Percentiles rank a stretch among this genome's conserved stretches.
Evolutionary conservation across 352 stramenopile genomes (phyloP).

Genomic region (Phytophthora cajani): DNA sequence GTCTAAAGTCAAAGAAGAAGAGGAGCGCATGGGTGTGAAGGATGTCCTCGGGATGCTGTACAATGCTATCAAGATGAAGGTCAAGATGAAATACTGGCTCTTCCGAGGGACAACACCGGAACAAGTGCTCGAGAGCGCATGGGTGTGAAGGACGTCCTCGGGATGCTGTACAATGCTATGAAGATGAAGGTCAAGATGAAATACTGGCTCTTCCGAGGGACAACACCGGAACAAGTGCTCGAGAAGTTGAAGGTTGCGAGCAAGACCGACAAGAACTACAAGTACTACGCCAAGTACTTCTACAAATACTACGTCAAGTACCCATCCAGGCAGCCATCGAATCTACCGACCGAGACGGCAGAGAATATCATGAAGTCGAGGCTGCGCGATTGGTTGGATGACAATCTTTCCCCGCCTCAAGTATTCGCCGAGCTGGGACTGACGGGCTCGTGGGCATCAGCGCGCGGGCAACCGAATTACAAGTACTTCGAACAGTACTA

Average conservation of each 20-base stretch:
- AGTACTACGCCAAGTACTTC: constrained; percentile 32
- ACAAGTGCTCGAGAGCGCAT: too few relatives aligned
- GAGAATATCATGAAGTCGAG: constrained; percentile 22
- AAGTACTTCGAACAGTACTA: constrained; percentile 20
- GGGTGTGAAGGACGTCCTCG: background rate
- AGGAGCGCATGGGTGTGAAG: constrained; percentile 4
- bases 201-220: constrained; percentile 11
- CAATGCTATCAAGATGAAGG: constrained; percentile 15
- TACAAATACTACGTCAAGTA: constrained; percentile 31
- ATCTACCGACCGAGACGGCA: constrained; percentile 5
- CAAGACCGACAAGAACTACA: constrained; percentile 24
- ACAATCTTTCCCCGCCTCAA: constrained; percentile 16
- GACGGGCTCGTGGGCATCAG: constrained; percentile 12
- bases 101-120: constrained; percentile 6
- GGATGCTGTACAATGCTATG: constrained; percentile 7
- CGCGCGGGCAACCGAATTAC: constrained; percentile 7
- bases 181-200: constrained; percentile 20
- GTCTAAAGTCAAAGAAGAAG: background rate
- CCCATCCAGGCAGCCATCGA: constrained; percentile 6
- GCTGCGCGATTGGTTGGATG: constrained; percentile 10
- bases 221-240: constrained; percentile 8
- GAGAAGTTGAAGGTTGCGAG: constrained; percentile 20
- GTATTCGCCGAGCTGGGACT: constrained; percentile 21
- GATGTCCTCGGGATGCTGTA: background rate
- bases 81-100: constrained; percentile 22